Conservation (phyloP, 129 eudicot species). For the Gnaphalium uliginosum region DNA sequence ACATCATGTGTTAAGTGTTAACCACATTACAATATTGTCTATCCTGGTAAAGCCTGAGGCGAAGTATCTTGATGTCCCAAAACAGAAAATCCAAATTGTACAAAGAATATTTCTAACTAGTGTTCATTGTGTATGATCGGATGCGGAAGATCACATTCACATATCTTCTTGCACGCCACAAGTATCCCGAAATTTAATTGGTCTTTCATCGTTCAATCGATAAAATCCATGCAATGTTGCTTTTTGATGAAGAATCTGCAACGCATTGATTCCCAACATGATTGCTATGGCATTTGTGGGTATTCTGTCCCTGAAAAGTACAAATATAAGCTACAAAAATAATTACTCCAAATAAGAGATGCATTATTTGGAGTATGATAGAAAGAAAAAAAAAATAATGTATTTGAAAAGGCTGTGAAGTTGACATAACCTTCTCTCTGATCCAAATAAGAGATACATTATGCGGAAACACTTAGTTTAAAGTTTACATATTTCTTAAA, state of each 20-base stretch:
- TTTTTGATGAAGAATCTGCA: no score
- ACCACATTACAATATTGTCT: slow-evolving; percentile 22
- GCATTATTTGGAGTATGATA: no score
- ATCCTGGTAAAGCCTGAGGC: background rate
- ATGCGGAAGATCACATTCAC: background rate
- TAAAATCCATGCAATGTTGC: background rate
- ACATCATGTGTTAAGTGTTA: slow-evolving; percentile 14
- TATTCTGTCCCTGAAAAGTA: background rate
- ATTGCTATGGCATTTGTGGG: background rate
- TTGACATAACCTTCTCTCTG: no score
- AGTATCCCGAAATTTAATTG: background rate
- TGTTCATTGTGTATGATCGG: background rate
- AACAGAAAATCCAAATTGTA: slow-evolving; percentile 19
- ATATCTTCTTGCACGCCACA: background rate
- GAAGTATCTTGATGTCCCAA: background rate
- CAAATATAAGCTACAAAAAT: background rate
- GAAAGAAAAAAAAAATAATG: no score
- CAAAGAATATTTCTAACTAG: slow-evolving; percentile 25
- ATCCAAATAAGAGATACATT: background rate
- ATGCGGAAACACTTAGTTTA: no score
- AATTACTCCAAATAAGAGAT: no score
- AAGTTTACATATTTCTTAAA: no score
- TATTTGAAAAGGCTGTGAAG: background rate
- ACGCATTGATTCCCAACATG: background rate
- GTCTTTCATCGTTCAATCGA: background rate